These are phyloP conservation scores for Collybiopsis confluens DNA, from an alignment of 768 basidiomycete species.

Conservation along the genomic window DNA sequence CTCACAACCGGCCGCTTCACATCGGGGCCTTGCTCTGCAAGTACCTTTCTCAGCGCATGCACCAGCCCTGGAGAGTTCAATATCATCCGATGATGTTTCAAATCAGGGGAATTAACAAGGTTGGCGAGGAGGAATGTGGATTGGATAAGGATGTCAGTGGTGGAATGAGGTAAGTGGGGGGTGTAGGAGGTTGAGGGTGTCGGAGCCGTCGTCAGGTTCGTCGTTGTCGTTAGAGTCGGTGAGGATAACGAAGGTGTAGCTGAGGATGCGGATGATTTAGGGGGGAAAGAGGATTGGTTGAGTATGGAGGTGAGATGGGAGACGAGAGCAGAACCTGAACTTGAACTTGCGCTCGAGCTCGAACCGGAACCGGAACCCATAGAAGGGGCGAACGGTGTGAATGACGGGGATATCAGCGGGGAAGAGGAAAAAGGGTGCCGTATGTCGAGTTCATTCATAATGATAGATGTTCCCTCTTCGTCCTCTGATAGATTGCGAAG, in stretches of 20 bases:
- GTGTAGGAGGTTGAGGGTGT: too few species aligned
- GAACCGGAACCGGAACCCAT: conserved; percentile 33
- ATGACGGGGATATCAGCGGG: conserved; percentile 18
- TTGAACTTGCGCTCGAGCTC: too few species aligned
- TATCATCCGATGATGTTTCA: conserved; percentile 47
- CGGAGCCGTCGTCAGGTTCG: too few species aligned
- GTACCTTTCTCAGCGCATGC: conserved; percentile 46
- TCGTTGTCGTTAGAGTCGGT: too few species aligned
- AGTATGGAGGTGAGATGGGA: conserved; percentile 2
- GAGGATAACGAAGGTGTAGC: neutral
- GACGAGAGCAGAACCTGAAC: neutral
- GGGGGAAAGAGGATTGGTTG: neutral
- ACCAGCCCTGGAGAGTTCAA: conserved; percentile 50
- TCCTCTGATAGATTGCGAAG: conserved; percentile 65
- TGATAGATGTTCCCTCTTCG: conserved; percentile 57
- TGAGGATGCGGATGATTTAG: conserved; percentile 14
- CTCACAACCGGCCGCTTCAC: conserved; percentile 57
- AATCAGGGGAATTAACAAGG: conserved; percentile 52
- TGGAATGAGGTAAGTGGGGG: neutral
- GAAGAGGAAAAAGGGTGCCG: neutral
- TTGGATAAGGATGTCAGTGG: conserved; percentile 20
- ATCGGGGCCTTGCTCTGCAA: conserved; percentile 56
- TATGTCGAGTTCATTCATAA: conserved; percentile 45
- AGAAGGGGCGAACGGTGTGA: conserved; percentile 22
- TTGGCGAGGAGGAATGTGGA: conserved; percentile 65